A percentile compares a stretch with the other conserved stretches of the same genome.
Evolutionary conservation across 306 rosid species (phyloP).

Genomic region (Myrica gale): DNA sequence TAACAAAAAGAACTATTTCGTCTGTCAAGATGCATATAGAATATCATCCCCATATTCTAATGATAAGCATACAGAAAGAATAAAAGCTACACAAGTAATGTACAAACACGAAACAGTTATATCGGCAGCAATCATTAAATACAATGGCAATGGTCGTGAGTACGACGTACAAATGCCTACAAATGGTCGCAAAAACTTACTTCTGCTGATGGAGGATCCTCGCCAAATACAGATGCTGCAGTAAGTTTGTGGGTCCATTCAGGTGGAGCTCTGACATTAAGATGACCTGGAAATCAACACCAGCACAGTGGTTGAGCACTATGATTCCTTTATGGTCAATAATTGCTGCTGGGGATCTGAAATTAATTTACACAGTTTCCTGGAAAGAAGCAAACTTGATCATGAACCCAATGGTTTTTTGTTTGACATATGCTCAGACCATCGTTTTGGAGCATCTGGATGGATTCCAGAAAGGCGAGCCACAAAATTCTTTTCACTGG

Average conservation of each 20-base stretch:
- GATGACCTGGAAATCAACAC: neutral
- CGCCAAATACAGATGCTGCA: neutral
- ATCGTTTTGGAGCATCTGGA: slow-evolving; percentile 75
- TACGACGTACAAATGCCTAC: neutral
- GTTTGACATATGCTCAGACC: slow-evolving; percentile 60
- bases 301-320: neutral
- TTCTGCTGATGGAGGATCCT: neutral
- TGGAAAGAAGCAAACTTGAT: slow-evolving; percentile 2
- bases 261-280: neutral
- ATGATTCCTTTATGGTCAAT: neutral
- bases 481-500: slow-evolving; percentile 58
- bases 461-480: slow-evolving; percentile 48
- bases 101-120: neutral
- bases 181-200: neutral
- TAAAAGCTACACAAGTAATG: neutral
- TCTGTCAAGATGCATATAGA: too few species aligned
- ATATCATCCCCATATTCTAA: neutral
- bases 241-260: neutral
- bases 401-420: slow-evolving; percentile 14
- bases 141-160: neutral
- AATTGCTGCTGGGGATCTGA: neutral
- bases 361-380: slow-evolving; percentile 7
- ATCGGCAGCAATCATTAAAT: neutral
- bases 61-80: neutral
- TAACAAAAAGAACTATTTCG: too few species aligned